Evolutionary conservation across 1,284 basidiomycete species (phyloP).

Genomic region (Trichosporon sp.): DNA sequence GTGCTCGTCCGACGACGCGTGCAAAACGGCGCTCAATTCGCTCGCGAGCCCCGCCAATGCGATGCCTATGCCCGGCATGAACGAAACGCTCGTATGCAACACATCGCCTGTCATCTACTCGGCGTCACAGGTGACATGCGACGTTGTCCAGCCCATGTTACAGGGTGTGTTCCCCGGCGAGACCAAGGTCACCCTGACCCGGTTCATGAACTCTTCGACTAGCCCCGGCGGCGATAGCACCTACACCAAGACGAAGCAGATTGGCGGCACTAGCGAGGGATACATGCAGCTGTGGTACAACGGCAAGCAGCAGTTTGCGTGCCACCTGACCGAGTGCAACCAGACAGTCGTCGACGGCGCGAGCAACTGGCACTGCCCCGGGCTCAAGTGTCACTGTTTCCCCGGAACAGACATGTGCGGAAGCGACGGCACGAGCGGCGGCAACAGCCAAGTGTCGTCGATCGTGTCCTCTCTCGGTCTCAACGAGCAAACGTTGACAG

Average conservation of each 20-base stretch:
- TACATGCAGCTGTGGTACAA: conserved; percentile 79
- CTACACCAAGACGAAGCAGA: not conserved
- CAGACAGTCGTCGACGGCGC: conserved; percentile 61
- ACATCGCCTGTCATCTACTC: conserved; percentile 41
- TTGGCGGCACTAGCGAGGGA: conserved; percentile 51
- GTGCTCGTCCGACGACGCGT: conserved; percentile 34
- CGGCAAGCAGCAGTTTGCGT: conserved; percentile 79
- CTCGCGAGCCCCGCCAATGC: conserved; percentile 4
- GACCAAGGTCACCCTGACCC: conserved; percentile 72
- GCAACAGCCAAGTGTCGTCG: not conserved
- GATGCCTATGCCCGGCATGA: conserved; percentile 26
- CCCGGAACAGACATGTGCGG: conserved; percentile 69
- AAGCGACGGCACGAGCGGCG: conserved; percentile 52
- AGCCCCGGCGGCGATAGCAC: conserved; percentile 60
- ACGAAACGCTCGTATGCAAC: conserved; percentile 41
- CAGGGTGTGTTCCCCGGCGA: conserved; percentile 70
- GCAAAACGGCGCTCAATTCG: conserved; percentile 13
- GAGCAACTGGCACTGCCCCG: conserved; percentile 67
- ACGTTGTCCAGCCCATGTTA: conserved; percentile 71
- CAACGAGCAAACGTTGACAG: conserved; percentile 58
- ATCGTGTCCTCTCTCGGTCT: conserved; percentile 59
- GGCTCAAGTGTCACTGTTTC: conserved; percentile 73
- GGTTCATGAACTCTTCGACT: conserved; percentile 69
- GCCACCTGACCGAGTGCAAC: conserved; percentile 68
- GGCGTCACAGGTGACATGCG: conserved; percentile 46